Conservation (phyloP, 2,329 filamentous ascomycete species). For the Leptographium lundbergii region DNA sequence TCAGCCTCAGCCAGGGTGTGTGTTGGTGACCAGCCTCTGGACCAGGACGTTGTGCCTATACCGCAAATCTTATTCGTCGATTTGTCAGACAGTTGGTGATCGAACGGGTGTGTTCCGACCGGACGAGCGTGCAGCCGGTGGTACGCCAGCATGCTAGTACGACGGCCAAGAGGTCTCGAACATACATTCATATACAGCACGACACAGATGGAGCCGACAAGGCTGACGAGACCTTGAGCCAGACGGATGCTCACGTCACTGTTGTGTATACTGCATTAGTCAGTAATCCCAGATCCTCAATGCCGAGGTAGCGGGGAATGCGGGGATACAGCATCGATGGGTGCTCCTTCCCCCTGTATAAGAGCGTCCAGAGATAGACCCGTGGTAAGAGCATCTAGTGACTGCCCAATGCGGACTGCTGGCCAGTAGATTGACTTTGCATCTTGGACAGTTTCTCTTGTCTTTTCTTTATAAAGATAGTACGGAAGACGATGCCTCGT, state of each 20-base stretch:
- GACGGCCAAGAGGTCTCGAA: no score
- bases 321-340: not conserved
- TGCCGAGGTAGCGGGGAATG: not conserved
- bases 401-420: no score
- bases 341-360: not conserved
- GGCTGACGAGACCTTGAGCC: not conserved
- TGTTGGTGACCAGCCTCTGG: not conserved
- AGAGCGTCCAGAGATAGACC: not conserved
- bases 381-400: no score
- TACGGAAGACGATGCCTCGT: slow-evolving; percentile 31
- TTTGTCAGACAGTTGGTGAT: no score
- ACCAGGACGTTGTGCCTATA: no score
- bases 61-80: no score
- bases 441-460: not conserved
- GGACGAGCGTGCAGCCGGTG: no score
- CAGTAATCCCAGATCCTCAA: not conserved
- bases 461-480: not conserved
- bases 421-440: no score
- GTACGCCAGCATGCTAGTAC: no score
- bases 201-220: not conserved
- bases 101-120: no score
- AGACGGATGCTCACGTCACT: not conserved
- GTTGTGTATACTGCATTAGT: not conserved
- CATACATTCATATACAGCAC: no score
- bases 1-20: not conserved